Evolutionary conservation across 352 stramenopile genomes (phyloP).

Genomic region (Phytophthora gonapodyides): DNA sequence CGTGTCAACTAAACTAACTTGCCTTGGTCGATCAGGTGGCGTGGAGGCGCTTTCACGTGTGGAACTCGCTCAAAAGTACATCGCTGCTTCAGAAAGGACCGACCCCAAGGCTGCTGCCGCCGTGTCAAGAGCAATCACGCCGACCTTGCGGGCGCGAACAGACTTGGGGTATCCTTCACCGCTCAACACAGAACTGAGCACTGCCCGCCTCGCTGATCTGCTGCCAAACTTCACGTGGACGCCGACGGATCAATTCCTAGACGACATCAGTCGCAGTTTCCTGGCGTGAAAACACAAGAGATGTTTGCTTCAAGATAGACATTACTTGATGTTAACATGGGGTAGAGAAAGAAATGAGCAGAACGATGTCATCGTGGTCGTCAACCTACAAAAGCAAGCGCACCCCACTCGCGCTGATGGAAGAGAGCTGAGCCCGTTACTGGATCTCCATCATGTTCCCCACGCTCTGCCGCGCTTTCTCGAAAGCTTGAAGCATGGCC

Average conservation of each 20-base stretch:
- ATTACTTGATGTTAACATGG: constrained; percentile 10
- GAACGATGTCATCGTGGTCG: constrained; percentile 20
- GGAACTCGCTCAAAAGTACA: constrained; percentile 43
- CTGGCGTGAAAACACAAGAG: constrained; percentile 12
- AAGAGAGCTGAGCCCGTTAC: constrained; percentile 27
- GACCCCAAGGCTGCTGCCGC: background rate
- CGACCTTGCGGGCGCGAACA: constrained; percentile 30
- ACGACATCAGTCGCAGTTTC: constrained; percentile 37
- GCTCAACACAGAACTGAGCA: constrained; percentile 52
- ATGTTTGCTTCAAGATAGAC: constrained; percentile 23
- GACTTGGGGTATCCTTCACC: constrained; percentile 56
- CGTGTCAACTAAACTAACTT: background rate
- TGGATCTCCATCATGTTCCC: constrained; percentile 53
- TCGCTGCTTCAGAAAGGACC: constrained; percentile 22
- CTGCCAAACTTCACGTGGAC: constrained; percentile 36
- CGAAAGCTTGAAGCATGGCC: constrained; percentile 32
- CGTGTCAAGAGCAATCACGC: constrained; percentile 30
- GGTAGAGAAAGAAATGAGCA: constrained; percentile 10
- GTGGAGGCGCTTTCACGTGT: constrained; percentile 53
- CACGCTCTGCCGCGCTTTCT: constrained; percentile 35
- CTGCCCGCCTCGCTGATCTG: constrained; percentile 21
- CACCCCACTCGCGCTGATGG: constrained; percentile 16
- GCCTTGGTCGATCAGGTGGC: constrained; percentile 35
- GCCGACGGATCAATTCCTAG: constrained; percentile 20
- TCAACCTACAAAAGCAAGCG: constrained; percentile 18